Evolutionary conservation across 192 early-diverging fungal genomes (phyloP).

Genomic region (Backusella parvicylindrica): DNA sequence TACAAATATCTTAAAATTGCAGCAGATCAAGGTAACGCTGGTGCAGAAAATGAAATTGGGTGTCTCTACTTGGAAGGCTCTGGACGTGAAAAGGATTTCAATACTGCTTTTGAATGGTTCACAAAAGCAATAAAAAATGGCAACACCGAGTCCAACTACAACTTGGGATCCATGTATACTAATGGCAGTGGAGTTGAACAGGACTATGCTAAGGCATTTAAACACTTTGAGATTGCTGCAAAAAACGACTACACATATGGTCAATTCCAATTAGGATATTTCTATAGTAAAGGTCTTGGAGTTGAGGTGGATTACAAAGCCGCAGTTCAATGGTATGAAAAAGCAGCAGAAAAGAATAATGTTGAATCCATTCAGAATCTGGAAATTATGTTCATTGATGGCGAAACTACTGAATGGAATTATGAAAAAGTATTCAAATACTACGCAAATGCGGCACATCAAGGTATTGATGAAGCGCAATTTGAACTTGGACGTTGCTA

Average conservation of each 20-base stretch:
- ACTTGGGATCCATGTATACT: neutral
- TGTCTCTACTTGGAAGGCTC: no score
- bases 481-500: neutral
- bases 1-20: no score
- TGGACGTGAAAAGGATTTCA: no score
- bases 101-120: neutral
- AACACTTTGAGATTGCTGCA: conserved; percentile 16
- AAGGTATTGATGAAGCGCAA: conserved; percentile 16
- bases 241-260: neutral
- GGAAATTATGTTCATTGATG: conserved; percentile 18
- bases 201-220: conserved; percentile 19
- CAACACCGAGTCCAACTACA: neutral
- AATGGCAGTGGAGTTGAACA: neutral
- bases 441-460: conserved; percentile 18
- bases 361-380: conserved; percentile 19
- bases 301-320: conserved; percentile 6
- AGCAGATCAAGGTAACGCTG: no score
- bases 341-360: conserved; percentile 19
- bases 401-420: conserved; percentile 22
- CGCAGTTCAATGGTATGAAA: conserved; percentile 25
- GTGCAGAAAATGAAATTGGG: no score
- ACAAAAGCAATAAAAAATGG: neutral
- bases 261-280: neutral
- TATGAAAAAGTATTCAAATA: conserved; percentile 17
- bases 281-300: conserved; percentile 7